These are phyloP conservation scores for Phaeomoniella chlamydospora DNA, from an alignment of 2,329 filamentous ascomycete species.

Conservation along the genomic window DNA sequence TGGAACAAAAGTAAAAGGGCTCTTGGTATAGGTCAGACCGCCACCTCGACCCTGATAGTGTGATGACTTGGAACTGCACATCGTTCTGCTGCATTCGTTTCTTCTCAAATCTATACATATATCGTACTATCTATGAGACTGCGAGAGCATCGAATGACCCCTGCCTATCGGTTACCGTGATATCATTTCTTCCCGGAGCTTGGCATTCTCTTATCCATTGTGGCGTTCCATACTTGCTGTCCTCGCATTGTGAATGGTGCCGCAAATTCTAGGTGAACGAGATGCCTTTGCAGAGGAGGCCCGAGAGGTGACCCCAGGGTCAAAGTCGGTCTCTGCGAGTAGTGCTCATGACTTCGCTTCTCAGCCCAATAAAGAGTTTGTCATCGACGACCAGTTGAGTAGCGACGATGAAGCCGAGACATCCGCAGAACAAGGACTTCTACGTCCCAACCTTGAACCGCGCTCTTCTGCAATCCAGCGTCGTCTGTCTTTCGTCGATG, in stretches of 20 bases:
- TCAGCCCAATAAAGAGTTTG: neutral
- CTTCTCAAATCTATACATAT: too few relatives aligned
- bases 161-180: too few relatives aligned
- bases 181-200: too few relatives aligned
- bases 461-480: conserved; percentile 5
- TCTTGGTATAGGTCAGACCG: too few relatives aligned
- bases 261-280: neutral
- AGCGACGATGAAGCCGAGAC: neutral
- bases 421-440: neutral
- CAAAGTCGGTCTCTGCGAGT: neutral
- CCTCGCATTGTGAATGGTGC: neutral
- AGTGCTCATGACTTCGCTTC: neutral
- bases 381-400: neutral
- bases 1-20: too few relatives aligned
- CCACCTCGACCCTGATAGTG: too few relatives aligned
- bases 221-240: neutral
- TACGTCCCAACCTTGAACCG: conserved; percentile 1
- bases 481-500: conserved; percentile 11
- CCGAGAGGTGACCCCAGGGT: neutral
- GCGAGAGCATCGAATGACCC: too few relatives aligned
- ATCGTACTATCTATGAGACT: too few relatives aligned
- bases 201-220: neutral
- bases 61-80: too few relatives aligned
- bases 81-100: too few relatives aligned
- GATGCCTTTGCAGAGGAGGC: too few relatives aligned